Base-by-base conservation (phyloP, 371 early-diverging fungal genomes). In the Apophysomyces ossiformis region DNA sequence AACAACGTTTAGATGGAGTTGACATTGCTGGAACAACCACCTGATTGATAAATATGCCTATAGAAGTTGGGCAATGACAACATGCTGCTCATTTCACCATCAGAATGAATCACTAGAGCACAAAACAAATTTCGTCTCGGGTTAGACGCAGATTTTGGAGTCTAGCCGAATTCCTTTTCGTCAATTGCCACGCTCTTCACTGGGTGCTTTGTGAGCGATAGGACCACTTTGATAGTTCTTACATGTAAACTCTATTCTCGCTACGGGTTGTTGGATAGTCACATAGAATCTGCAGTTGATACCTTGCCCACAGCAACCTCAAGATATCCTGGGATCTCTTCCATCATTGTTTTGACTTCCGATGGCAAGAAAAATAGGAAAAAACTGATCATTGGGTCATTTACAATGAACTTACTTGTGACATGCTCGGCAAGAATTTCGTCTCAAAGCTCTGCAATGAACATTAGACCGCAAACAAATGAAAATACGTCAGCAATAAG, bases 341-440 rank as follows among this genome's bases (percentile, higher is more conserved):
- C 18, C 45, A 2, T 60, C 15, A 21, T 60, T 44, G 44, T 60
- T 12, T 18, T 38, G 26, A 38, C 44, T 26, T 35, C 61, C 5
- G 61, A 60, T 60, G 61, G 61, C 12, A 39, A 44, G 44, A 38
- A 26, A 37, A 18, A 44, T 16, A 21, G 38, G 16, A 35, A 60
- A 60, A 60, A 60, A 21, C 26, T 44, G 61, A 45, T 60, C 36
- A 60, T 60, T 43, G 45, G 38, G 38, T 37, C 61, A 35, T 44
- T 0, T 15, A 13, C 44, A 43, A 60, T 60, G 61, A 43, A 60
- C 44, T 21, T 38, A 18, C 45, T 60, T 44, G 35, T 35, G 0
- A 60, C 61, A 21, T 60, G 18, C 41, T 60, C 61, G 18, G 41
- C 18, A 47, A 60, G 26, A 15, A 12, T 60, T 18, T 11, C 26